Evolutionary conservation across 2,329 filamentous ascomycete species (phyloP).

Genomic region (Elsinoe batatas): DNA sequence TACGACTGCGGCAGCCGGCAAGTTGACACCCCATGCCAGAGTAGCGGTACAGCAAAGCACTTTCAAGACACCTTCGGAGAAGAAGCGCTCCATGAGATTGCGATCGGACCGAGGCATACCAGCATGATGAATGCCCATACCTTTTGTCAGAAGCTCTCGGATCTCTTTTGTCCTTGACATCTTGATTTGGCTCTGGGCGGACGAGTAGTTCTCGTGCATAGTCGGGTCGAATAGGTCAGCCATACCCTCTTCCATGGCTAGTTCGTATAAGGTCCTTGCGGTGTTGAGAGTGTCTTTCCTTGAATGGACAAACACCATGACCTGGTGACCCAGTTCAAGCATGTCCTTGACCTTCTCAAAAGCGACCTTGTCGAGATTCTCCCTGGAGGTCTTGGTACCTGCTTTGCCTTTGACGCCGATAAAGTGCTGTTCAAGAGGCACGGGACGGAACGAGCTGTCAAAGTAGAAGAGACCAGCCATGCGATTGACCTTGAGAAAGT

Average conservation of each 20-base stretch:
- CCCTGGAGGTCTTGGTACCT: slow-evolving; percentile 67
- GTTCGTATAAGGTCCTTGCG: slow-evolving; percentile 74
- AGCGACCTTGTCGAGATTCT: slow-evolving; percentile 76
- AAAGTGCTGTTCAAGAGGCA: slow-evolving; percentile 94
- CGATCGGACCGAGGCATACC: slow-evolving; percentile 92
- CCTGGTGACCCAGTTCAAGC: slow-evolving; percentile 82
- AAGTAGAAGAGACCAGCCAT: slow-evolving; percentile 94
- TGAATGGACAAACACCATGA: slow-evolving; percentile 99
- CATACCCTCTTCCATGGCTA: slow-evolving; percentile 71
- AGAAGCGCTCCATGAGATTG: slow-evolving; percentile 90
- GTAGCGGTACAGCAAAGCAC: slow-evolving; percentile 98
- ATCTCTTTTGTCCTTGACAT: slow-evolving; percentile 77
- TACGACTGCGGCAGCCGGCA: slow-evolving; percentile 89
- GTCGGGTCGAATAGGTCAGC: slow-evolving; percentile 75
- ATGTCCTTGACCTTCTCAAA: slow-evolving; percentile 95
- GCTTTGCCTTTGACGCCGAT: slow-evolving; percentile 90
- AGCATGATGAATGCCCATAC: slow-evolving; percentile 89
- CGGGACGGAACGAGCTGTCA: slow-evolving; percentile 87
- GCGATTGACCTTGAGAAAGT: slow-evolving; percentile 93
- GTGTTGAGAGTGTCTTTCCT: slow-evolving; percentile 87
- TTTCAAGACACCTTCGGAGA: slow-evolving; percentile 84
- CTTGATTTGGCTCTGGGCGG: slow-evolving; percentile 75
- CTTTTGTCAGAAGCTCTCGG: slow-evolving; percentile 79
- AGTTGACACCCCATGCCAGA: slow-evolving; percentile 95
- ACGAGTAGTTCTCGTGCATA: slow-evolving; percentile 67